Conservation (phyloP, 495 filamentous ascomycete genomes). For the Lasiosphaeria ovina region DNA sequence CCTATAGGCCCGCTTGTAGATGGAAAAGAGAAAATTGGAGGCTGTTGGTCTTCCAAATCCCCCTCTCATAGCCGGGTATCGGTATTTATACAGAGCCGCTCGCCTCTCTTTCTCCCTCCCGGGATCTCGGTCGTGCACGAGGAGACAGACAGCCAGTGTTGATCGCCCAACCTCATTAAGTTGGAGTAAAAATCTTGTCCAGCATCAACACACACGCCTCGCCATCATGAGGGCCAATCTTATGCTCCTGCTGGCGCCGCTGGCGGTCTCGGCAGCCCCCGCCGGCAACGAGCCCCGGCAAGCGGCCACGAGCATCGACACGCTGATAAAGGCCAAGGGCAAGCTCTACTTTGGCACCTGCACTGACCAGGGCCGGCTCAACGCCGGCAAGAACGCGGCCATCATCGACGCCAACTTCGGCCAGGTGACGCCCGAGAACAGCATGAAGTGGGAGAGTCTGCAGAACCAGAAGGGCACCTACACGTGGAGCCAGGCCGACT, state of each 20-base stretch:
- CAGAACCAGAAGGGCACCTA: slow-evolving; percentile 48
- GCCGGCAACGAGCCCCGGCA: slow-evolving; percentile 37
- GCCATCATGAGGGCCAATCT: slow-evolving; percentile 43
- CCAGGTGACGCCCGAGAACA: slow-evolving; percentile 65
- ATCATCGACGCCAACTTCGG: slow-evolving; percentile 62
- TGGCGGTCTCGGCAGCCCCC: slow-evolving; percentile 34
- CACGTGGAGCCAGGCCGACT: slow-evolving; percentile 52
- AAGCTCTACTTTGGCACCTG: slow-evolving; percentile 60
- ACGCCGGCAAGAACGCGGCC: slow-evolving; percentile 48
- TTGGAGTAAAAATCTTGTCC: too few relatives aligned
- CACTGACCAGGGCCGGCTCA: slow-evolving; percentile 54
- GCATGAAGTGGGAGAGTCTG: slow-evolving; percentile 61
- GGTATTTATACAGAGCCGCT: too few relatives aligned
- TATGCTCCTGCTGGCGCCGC: slow-evolving; percentile 35
- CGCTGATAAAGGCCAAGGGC: slow-evolving; percentile 56
- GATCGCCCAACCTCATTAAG: too few relatives aligned
- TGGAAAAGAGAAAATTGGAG: too few relatives aligned
- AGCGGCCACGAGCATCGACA: slow-evolving; percentile 49
- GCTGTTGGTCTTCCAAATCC: too few relatives aligned
- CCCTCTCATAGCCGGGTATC: too few relatives aligned
- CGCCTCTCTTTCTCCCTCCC: too few relatives aligned
- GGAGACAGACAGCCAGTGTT: too few relatives aligned
- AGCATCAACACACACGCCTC: background rate
- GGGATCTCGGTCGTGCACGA: too few relatives aligned
- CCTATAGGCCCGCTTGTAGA: too few relatives aligned